These are phyloP conservation scores for Alternaria arborescens DNA, from an alignment of 2,329 filamentous ascomycete genomes.

Conservation along the genomic window DNA sequence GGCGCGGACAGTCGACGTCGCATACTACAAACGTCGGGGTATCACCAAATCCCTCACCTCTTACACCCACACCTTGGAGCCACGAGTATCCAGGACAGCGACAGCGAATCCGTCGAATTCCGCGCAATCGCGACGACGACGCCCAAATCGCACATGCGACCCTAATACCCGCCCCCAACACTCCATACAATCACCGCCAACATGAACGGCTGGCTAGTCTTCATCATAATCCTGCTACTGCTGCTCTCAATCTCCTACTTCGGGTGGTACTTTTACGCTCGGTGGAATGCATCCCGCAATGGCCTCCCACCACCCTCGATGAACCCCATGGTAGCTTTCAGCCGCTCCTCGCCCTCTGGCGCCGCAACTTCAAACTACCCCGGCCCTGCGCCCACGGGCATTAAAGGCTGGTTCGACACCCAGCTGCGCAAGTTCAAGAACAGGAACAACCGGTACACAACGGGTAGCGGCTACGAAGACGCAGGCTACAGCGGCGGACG, in stretches of 20 bases:
- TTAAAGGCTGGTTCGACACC: constrained; percentile 77
- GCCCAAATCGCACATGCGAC: constrained; percentile 21
- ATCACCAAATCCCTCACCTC: not conserved
- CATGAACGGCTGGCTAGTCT: constrained; percentile 60
- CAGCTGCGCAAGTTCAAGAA: constrained; percentile 70
- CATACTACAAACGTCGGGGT: not conserved
- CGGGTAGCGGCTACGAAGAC: constrained; percentile 80
- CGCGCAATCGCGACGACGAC: constrained; percentile 19
- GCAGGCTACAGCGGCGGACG: constrained; percentile 50
- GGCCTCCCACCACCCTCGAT: constrained; percentile 77
- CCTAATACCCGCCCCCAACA: constrained; percentile 6
- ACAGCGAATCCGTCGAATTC: constrained; percentile 11
- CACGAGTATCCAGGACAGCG: not conserved
- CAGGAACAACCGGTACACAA: constrained; percentile 70
- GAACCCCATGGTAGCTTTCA: constrained; percentile 78
- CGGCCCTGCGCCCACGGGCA: constrained; percentile 66
- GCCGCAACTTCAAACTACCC: constrained; percentile 53
- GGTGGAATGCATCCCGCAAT: constrained; percentile 75
- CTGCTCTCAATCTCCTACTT: constrained; percentile 66
- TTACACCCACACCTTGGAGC: not conserved
- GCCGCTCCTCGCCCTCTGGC: constrained; percentile 35
- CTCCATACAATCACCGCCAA: constrained; percentile 26
- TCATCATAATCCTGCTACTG: constrained; percentile 77
- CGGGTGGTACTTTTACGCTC: constrained; percentile 75
- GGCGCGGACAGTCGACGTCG: constrained; percentile 11